A percentile compares a stretch with the other conserved stretches of the same genome.
phyloP scores from a whole-genome alignment of 192 early-diverging fungal genomes.

The Podila epicladia region DNA sequence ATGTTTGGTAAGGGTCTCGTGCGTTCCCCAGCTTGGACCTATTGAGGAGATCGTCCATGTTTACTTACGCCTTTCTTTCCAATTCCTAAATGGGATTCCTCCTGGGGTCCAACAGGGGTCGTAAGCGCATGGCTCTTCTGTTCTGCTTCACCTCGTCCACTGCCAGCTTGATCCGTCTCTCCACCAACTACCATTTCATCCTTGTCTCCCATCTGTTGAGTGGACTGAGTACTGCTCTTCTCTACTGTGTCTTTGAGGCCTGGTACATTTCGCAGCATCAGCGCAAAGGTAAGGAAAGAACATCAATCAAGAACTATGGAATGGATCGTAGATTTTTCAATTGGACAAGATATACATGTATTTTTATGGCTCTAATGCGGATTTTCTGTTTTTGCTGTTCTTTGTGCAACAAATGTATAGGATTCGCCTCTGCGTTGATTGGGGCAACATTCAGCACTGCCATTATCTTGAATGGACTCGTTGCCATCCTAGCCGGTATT shows the following conservation, averaged over 20 bases:
- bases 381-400: no score
- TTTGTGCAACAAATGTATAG: slow-evolving; percentile 16
- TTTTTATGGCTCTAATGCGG: no score
- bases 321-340: neutral
- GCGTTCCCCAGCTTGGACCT: neutral
- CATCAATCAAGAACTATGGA: neutral
- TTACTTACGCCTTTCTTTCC: neutral
- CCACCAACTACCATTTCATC: slow-evolving; percentile 49
- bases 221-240: slow-evolving; percentile 58
- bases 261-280: slow-evolving; percentile 70
- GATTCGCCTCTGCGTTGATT: slow-evolving; percentile 62
- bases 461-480: slow-evolving; percentile 75
- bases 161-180: slow-evolving; percentile 52
- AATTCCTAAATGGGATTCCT: neutral
- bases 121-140: slow-evolving; percentile 56
- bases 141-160: slow-evolving; percentile 59
- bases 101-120: slow-evolving; percentile 52
- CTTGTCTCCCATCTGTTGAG: slow-evolving; percentile 58
- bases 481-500: slow-evolving; percentile 74
- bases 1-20: slow-evolving; percentile 62
- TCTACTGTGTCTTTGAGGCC: slow-evolving; percentile 70
- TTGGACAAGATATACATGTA: neutral
- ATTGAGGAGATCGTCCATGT: neutral
- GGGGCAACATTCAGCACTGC: slow-evolving; percentile 71
- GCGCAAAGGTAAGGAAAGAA: slow-evolving; percentile 36